phyloP scores from a whole-genome alignment of 495 filamentous ascomycete genomes.

The Aspergillus ellipticus region DNA sequence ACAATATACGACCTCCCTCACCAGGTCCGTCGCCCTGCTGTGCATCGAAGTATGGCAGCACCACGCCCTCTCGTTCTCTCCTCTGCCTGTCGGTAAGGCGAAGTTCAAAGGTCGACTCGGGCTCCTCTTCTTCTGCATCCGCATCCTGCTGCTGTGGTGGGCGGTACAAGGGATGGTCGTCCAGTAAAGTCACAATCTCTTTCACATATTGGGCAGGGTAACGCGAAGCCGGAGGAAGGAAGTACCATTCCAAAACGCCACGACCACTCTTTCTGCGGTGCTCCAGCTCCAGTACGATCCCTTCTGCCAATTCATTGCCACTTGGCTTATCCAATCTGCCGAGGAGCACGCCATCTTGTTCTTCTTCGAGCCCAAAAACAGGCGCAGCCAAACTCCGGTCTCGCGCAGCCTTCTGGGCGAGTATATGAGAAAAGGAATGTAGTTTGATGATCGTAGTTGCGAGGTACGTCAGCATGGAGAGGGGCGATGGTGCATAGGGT shows the following conservation, averaged over 20 bases:
- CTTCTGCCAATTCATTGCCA: conserved; percentile 43
- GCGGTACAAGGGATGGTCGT: conserved; percentile 71
- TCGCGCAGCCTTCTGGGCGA: conserved; percentile 62
- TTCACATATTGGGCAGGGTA: conserved; percentile 33
- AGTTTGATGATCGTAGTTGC: conserved; percentile 63
- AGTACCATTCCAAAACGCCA: conserved; percentile 71
- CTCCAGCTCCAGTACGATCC: conserved; percentile 81
- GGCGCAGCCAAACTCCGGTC: conserved; percentile 69
- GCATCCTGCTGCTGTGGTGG: conserved; percentile 36
- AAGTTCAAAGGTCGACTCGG: conserved; percentile 73
- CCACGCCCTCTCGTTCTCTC: conserved; percentile 77
- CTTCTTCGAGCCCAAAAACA: conserved; percentile 71
- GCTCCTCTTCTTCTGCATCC: conserved; percentile 44
- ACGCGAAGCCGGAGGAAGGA: conserved; percentile 50
- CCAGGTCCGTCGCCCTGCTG: conserved; percentile 76
- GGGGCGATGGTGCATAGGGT: conserved; percentile 64
- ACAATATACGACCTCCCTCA: conserved; percentile 83
- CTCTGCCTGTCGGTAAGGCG: conserved; percentile 88
- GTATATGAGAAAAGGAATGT: conserved; percentile 64
- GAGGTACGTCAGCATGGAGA: conserved; percentile 58
- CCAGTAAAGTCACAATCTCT: conserved; percentile 63
- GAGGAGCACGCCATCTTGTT: conserved; percentile 67
- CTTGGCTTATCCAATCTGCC: conserved; percentile 46
- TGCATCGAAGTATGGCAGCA: conserved; percentile 93
- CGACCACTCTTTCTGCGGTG: conserved; percentile 76